These are phyloP conservation scores for Didymella sp. DNA, from an alignment of 2,329 filamentous ascomycete species.

Conservation along the genomic window DNA sequence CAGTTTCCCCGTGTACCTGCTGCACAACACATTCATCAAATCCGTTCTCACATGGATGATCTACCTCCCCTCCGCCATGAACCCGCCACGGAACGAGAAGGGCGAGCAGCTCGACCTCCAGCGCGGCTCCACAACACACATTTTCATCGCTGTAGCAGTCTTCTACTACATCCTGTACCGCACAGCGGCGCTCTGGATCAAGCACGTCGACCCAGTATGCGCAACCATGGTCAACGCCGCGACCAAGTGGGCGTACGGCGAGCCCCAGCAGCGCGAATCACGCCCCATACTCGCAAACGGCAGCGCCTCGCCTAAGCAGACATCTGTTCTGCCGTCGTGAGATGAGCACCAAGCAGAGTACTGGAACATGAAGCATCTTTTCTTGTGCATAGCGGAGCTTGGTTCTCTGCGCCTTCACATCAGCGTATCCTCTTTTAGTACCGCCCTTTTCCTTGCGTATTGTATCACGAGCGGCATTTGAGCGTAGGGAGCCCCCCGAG, in stretches of 20 bases:
- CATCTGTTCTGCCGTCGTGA: slow-evolving; percentile 35
- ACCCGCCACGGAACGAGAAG: slow-evolving; percentile 46
- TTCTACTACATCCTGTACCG: slow-evolving; percentile 50
- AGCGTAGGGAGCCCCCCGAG: slow-evolving; percentile 7
- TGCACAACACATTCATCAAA: slow-evolving; percentile 68
- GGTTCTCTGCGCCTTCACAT: slow-evolving; percentile 11
- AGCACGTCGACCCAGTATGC: slow-evolving; percentile 46
- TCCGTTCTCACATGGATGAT: slow-evolving; percentile 67
- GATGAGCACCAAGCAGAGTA: neutral
- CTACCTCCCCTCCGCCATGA: slow-evolving; percentile 52
- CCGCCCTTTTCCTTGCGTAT: slow-evolving; percentile 5
- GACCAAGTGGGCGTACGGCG: slow-evolving; percentile 45
- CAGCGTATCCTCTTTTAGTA: slow-evolving; percentile 17
- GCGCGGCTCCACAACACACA: slow-evolving; percentile 41
- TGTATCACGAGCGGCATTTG: slow-evolving; percentile 10
- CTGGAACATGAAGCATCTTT: neutral
- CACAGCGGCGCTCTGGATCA: slow-evolving; percentile 42
- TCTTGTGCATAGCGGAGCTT: slow-evolving; percentile 23
- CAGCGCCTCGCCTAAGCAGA: slow-evolving; percentile 23
- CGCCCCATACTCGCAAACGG: slow-evolving; percentile 34
- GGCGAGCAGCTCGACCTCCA: slow-evolving; percentile 47
- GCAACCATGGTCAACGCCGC: slow-evolving; percentile 41
- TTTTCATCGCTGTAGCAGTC: slow-evolving; percentile 43
- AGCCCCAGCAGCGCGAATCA: slow-evolving; percentile 25
- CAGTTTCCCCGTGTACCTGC: slow-evolving; percentile 69